These are phyloP conservation scores for Ascochyta viciae-villosae DNA, from an alignment of 2,329 filamentous ascomycete genomes.

Conservation along the genomic window DNA sequence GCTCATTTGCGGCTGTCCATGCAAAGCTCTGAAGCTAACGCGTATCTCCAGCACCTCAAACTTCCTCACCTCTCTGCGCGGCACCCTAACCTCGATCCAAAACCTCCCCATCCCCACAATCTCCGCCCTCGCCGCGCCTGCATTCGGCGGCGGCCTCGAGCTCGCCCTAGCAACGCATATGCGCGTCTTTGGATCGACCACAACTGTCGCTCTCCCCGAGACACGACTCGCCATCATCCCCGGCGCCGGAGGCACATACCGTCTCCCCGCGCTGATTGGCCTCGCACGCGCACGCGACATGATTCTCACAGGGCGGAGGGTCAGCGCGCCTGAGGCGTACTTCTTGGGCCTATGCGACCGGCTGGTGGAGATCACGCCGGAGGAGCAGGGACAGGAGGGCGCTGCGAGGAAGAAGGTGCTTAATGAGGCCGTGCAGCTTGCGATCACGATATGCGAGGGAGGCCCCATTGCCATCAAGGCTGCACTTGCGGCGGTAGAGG, in stretches of 20 bases:
- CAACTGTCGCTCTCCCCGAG: slow-evolving; percentile 83
- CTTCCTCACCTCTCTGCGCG: slow-evolving; percentile 80
- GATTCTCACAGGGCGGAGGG: slow-evolving; percentile 86
- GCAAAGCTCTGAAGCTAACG: slow-evolving; percentile 18
- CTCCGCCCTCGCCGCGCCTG: slow-evolving; percentile 81
- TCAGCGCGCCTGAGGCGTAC: slow-evolving; percentile 84
- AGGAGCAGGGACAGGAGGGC: slow-evolving; percentile 58
- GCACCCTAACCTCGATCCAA: slow-evolving; percentile 76
- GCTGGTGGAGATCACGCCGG: slow-evolving; percentile 78
- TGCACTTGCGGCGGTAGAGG: slow-evolving; percentile 78
- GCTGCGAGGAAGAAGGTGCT: slow-evolving; percentile 72
- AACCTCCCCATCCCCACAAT: slow-evolving; percentile 87
- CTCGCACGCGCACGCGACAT: slow-evolving; percentile 83
- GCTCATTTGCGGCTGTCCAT: background rate
- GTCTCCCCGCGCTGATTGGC: slow-evolving; percentile 83
- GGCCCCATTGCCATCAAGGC: slow-evolving; percentile 83
- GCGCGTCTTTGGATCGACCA: slow-evolving; percentile 82
- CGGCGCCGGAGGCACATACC: slow-evolving; percentile 90
- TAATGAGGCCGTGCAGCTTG: slow-evolving; percentile 77
- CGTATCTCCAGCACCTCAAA: slow-evolving; percentile 68
- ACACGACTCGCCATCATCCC: slow-evolving; percentile 93
- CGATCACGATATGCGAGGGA: slow-evolving; percentile 85
- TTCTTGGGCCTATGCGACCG: slow-evolving; percentile 89
- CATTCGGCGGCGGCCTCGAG: slow-evolving; percentile 92
- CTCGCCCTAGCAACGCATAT: slow-evolving; percentile 89